Evolutionary conservation across 192 early-diverging fungal genomes (phyloP).

Genomic region (Coemansia erecta): DNA sequence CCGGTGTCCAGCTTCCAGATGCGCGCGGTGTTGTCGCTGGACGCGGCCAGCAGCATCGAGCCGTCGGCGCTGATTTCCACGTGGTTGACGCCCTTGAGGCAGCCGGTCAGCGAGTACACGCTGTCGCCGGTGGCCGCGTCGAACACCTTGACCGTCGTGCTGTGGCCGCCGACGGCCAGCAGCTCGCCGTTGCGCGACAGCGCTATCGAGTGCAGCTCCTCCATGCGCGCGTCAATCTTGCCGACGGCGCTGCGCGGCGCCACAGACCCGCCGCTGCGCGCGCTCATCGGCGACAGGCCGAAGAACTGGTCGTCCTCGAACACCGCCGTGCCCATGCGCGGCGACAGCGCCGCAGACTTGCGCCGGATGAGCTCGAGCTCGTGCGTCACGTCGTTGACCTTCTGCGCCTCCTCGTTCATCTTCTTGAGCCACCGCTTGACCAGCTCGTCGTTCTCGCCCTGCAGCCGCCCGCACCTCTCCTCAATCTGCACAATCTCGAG

Average conservation of each 20-base stretch:
- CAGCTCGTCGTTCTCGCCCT: constrained; percentile 81
- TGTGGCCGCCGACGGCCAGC: constrained; percentile 78
- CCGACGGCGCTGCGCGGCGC: constrained; percentile 38
- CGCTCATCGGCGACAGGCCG: constrained; percentile 17
- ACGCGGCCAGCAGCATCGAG: constrained; percentile 62
- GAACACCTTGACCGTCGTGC: constrained; percentile 76
- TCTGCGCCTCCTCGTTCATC: constrained; percentile 84
- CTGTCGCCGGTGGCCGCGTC: constrained; percentile 70
- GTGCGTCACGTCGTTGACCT: constrained; percentile 90
- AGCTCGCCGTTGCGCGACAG: constrained; percentile 65
- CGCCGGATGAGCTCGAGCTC: constrained; percentile 76
- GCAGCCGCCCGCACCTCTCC: constrained; percentile 63
- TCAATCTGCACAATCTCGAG: constrained; percentile 83
- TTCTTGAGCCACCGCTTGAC: constrained; percentile 90
- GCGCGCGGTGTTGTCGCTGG: constrained; percentile 87
- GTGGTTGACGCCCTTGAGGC: constrained; percentile 81
- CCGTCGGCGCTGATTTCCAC: constrained; percentile 55
- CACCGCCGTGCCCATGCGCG: constrained; percentile 19
- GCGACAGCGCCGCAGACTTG: constrained; percentile 40
- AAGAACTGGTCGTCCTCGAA: constrained; percentile 45
- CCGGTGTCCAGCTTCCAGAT: constrained; percentile 82
- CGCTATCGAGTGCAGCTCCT: constrained; percentile 81
- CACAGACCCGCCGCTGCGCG: constrained; percentile 27
- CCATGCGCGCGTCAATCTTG: constrained; percentile 45
- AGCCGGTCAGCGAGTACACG: constrained; percentile 68